phyloP scores from a whole-genome alignment of 2,329 filamentous ascomycete genomes.

The Ceratocystis huliohia region DNA sequence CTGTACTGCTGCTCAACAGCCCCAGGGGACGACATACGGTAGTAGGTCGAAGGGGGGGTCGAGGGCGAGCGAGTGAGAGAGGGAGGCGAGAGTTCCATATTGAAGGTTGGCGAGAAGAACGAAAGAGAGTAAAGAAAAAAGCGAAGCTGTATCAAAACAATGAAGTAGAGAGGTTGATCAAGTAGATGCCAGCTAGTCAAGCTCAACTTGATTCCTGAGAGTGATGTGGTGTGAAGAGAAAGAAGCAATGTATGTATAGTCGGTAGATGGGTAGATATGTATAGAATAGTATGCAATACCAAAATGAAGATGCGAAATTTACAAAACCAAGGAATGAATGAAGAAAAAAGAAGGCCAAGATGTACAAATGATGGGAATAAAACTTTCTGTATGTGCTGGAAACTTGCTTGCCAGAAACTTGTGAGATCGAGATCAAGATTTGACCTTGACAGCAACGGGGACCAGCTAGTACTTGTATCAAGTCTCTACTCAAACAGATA shows the following conservation, averaged over 20 bases:
- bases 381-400: not conserved
- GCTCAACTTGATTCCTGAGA: not conserved
- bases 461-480: slow-evolving; percentile 5
- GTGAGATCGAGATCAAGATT: slow-evolving; percentile 5
- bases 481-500: not conserved
- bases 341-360: not conserved
- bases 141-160: slow-evolving; percentile 4
- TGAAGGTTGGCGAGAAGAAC: not conserved
- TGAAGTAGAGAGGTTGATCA: slow-evolving; percentile 14
- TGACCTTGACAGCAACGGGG: not conserved
- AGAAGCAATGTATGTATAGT: slow-evolving; percentile 1
- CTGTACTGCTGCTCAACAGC: slow-evolving; percentile 33
- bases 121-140: no score
- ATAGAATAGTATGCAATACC: slow-evolving; percentile 4
- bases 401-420: slow-evolving; percentile 11
- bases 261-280: not conserved
- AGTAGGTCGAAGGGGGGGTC: slow-evolving; percentile 29
- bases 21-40: slow-evolving; percentile 36
- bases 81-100: slow-evolving; percentile 23
- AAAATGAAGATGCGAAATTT: slow-evolving; percentile 6
- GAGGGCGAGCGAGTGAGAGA: slow-evolving; percentile 23
- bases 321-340: slow-evolving; percentile 6
- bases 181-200: slow-evolving; percentile 12
- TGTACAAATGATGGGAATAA: slow-evolving; percentile 10
- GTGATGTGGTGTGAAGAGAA: not conserved